These are phyloP conservation scores for Russula sp. DNA, from an alignment of 768 basidiomycete species.

Conservation along the genomic window DNA sequence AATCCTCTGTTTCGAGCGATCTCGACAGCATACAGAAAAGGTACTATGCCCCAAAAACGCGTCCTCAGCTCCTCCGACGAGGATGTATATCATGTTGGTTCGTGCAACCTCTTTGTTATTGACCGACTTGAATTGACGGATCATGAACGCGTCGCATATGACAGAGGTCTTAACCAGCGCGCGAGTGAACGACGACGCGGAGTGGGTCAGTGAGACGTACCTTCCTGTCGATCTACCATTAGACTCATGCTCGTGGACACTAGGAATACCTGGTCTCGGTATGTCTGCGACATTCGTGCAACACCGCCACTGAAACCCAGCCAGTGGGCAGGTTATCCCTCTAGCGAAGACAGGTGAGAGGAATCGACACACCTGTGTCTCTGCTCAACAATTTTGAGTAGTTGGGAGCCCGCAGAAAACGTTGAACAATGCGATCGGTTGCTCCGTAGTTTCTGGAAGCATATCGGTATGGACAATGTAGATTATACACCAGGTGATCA, in stretches of 20 bases:
- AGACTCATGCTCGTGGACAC: neutral
- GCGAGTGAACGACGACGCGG: constrained; percentile 47
- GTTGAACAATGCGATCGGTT: constrained; percentile 56
- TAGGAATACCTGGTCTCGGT: constrained; percentile 74
- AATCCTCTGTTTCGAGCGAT: neutral
- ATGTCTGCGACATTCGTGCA: constrained; percentile 4
- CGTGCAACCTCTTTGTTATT: constrained; percentile 14
- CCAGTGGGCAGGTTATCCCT: constrained; percentile 67
- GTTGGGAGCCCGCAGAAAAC: constrained; percentile 70
- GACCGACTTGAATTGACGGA: neutral
- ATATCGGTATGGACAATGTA: constrained; percentile 54
- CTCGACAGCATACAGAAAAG: neutral
- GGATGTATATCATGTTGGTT: constrained; percentile 33
- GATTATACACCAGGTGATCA: constrained; percentile 52
- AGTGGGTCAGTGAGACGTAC: constrained; percentile 49
- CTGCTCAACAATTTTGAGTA: constrained; percentile 34
- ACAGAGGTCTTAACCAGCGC: constrained; percentile 62
- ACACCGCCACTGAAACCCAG: constrained; percentile 11
- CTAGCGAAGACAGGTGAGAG: constrained; percentile 54
- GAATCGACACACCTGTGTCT: neutral
- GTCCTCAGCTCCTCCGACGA: constrained; percentile 22
- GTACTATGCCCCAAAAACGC: constrained; percentile 7
- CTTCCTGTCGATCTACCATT: neutral
- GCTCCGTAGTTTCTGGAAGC: constrained; percentile 54
- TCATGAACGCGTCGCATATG: neutral